These are phyloP conservation scores for Plectosphaerella sp. DNA, from an alignment of 2,329 filamentous ascomycete genomes.

Conservation along the genomic window DNA sequence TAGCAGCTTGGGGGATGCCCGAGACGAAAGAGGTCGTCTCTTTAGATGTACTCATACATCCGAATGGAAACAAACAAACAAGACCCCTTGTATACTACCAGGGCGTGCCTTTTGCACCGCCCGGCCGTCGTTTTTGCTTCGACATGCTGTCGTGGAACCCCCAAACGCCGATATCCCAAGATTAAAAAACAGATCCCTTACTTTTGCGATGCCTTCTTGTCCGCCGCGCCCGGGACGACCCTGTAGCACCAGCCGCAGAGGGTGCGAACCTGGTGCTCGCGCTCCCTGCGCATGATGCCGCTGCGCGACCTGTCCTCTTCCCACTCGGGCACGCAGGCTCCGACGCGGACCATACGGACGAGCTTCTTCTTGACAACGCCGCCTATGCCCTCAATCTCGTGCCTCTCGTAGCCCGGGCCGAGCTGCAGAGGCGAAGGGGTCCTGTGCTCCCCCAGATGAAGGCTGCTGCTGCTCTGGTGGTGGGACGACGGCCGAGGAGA, in stretches of 20 bases:
- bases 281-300: constrained; percentile 66
- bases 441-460: constrained; percentile 18
- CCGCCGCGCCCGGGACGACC: constrained; percentile 56
- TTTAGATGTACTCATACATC: too few species aligned
- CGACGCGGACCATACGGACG: constrained; percentile 77
- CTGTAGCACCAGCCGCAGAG: constrained; percentile 93
- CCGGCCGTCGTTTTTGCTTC: too few species aligned
- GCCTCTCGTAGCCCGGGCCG: constrained; percentile 72
- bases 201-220: constrained; percentile 12
- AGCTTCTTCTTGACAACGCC: constrained; percentile 83
- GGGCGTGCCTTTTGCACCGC: too few species aligned
- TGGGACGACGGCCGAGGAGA: not conserved
- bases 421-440: constrained; percentile 45
- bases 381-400: constrained; percentile 89
- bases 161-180: too few species aligned
- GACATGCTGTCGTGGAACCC: too few species aligned
- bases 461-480: constrained; percentile 5
- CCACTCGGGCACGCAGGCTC: constrained; percentile 80
- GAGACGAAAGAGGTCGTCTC: too few species aligned
- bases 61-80: too few species aligned
- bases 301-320: constrained; percentile 69
- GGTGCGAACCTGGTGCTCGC: constrained; percentile 62
- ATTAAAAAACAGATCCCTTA: not conserved
- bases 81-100: too few species aligned
- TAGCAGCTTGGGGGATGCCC: too few species aligned